phyloP scores from a whole-genome alignment of 495 filamentous ascomycete genomes.

The Rostrohypoxylon terebratum region DNA sequence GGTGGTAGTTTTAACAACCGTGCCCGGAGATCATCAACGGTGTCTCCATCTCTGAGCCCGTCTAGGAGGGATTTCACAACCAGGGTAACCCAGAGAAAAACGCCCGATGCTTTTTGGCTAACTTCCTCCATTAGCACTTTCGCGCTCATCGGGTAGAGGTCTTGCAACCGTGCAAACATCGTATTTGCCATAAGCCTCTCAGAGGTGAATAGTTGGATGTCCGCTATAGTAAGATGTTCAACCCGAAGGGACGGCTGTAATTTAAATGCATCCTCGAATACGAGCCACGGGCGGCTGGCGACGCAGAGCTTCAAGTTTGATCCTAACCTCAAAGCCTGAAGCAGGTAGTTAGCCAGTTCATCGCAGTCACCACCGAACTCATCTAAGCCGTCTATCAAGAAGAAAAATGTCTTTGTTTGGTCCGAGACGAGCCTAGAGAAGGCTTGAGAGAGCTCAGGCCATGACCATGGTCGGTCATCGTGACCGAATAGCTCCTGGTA shows the following conservation, averaged over 20 bases:
- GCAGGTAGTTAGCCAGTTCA: not conserved
- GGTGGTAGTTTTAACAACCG: slow-evolving; percentile 25
- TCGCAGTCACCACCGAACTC: slow-evolving; percentile 16
- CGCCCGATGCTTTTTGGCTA: slow-evolving; percentile 49
- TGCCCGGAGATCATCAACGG: slow-evolving; percentile 22
- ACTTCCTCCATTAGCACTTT: slow-evolving; percentile 42
- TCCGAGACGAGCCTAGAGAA: not conserved
- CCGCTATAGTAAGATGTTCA: slow-evolving; percentile 10
- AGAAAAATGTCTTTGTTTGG: not conserved
- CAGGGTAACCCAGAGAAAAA: slow-evolving; percentile 58
- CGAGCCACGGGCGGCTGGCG: slow-evolving; percentile 10
- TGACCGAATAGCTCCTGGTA: too few species aligned
- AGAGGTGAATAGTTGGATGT: slow-evolving; percentile 1
- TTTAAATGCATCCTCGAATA: slow-evolving; percentile 1
- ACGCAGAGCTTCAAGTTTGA: slow-evolving; percentile 20
- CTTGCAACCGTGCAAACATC: not conserved
- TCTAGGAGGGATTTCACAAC: slow-evolving; percentile 36
- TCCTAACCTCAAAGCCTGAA: not conserved
- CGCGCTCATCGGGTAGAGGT: not conserved
- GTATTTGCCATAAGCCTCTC: not conserved
- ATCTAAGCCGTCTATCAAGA: slow-evolving; percentile 24
- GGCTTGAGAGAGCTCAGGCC: slow-evolving; percentile 6
- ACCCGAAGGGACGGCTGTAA: not conserved
- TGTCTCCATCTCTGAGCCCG: slow-evolving; percentile 43
- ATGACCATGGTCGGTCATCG: not conserved